Evolutionary conservation across 805 yeast species (phyloP).

Genomic region (Candida odintsovae): DNA sequence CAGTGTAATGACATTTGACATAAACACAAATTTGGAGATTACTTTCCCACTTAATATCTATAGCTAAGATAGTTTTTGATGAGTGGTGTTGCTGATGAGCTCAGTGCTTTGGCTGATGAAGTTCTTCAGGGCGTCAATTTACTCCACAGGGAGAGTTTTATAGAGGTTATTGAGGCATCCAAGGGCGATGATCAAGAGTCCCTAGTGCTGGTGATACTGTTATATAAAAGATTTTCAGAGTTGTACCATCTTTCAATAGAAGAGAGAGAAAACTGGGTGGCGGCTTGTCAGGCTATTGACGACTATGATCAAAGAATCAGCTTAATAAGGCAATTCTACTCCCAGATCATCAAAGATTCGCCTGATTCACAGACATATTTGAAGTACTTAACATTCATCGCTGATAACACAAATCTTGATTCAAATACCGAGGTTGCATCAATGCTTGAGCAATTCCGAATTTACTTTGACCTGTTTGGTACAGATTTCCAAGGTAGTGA

Average conservation of each 20-base stretch:
- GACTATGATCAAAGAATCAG: not conserved
- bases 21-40: too few species aligned
- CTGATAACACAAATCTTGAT: not conserved
- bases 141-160: not conserved
- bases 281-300: not conserved
- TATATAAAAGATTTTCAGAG: not conserved
- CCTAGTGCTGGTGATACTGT: not conserved
- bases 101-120: not conserved
- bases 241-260: not conserved
- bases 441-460: not conserved
- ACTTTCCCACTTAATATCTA: too few species aligned
- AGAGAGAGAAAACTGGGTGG: not conserved
- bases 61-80: too few species aligned
- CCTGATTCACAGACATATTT: not conserved
- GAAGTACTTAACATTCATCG: not conserved
- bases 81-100: not conserved
- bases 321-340: not conserved
- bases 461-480: not conserved
- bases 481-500: slow-evolving; percentile 6
- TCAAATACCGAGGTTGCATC: not conserved
- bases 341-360: not conserved
- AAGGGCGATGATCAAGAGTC: slow-evolving; percentile 1
- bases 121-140: not conserved
- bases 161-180: not conserved
- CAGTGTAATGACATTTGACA: too few species aligned